A percentile compares a stretch with the other conserved stretches of the same genome.
Evolutionary conservation across 192 early-diverging fungal species (phyloP).

Genomic region (Coemansia aciculifera): DNA sequence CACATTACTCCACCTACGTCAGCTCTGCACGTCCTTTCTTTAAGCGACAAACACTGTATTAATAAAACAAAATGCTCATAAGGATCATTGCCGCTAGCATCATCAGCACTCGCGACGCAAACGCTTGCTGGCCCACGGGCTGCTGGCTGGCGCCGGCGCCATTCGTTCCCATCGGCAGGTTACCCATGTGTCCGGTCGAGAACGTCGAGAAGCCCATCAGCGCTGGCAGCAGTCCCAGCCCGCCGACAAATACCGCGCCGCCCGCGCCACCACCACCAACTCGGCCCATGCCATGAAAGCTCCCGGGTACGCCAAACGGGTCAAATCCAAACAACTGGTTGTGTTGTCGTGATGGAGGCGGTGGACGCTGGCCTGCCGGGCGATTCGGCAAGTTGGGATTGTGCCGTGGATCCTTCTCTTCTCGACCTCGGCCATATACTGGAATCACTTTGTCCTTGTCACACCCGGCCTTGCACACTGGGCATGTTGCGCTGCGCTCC

Average conservation of each 20-base stretch:
- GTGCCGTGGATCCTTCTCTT: slow-evolving; percentile 68
- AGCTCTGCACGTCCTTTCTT: neutral
- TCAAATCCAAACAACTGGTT: slow-evolving; percentile 59
- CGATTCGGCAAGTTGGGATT: slow-evolving; percentile 62
- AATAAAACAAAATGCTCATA: slow-evolving; percentile 76
- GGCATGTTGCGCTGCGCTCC: slow-evolving; percentile 74
- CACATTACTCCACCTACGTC: neutral
- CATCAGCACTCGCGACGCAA: slow-evolving; percentile 78
- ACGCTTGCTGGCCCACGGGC: slow-evolving; percentile 66
- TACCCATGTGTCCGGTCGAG: slow-evolving; percentile 11
- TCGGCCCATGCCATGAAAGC: slow-evolving; percentile 55
- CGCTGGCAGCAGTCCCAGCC: slow-evolving; percentile 71
- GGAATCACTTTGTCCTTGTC: slow-evolving; percentile 83
- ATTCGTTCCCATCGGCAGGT: slow-evolving; percentile 10
- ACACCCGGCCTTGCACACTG: slow-evolving; percentile 84
- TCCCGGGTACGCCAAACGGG: slow-evolving; percentile 60
- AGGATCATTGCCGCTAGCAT: slow-evolving; percentile 79
- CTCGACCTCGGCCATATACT: slow-evolving; percentile 76
- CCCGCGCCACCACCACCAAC: slow-evolving; percentile 15
- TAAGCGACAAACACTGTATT: neutral
- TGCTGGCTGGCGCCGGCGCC: slow-evolving; percentile 24
- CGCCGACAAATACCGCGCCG: slow-evolving; percentile 64
- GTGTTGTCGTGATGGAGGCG: slow-evolving; percentile 64
- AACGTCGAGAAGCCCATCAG: slow-evolving; percentile 61
- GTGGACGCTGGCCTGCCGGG: slow-evolving; percentile 76